phyloP scores from a whole-genome alignment of 768 basidiomycete genomes.

The Lentinula raphanica region DNA sequence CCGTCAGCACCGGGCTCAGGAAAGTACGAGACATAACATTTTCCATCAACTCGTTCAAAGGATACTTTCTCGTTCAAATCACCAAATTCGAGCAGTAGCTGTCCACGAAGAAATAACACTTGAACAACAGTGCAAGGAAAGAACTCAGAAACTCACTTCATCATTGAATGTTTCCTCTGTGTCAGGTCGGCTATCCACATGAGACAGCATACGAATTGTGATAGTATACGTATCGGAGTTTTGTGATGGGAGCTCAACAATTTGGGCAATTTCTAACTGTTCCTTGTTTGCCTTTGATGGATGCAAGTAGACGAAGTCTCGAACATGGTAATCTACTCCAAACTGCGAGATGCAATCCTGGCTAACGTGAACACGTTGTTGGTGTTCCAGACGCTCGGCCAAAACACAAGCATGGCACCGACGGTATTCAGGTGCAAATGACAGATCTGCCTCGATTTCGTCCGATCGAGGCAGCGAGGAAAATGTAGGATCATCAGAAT shows the following conservation, averaged over 20 bases:
- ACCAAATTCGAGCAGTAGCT: neutral
- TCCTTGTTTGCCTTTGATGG: constrained; percentile 19
- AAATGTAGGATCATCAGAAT: constrained; percentile 37
- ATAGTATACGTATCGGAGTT: constrained; percentile 1
- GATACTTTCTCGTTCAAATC: constrained; percentile 11
- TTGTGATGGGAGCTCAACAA: constrained; percentile 29
- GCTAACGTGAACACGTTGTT: constrained; percentile 20
- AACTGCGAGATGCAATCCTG: constrained; percentile 31
- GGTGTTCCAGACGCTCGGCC: constrained; percentile 20
- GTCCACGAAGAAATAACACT: neutral
- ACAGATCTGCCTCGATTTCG: constrained; percentile 22
- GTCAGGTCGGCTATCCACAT: neutral
- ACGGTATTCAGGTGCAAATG: constrained; percentile 22
- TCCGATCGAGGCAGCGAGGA: constrained; percentile 35
- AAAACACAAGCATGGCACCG: constrained; percentile 51
- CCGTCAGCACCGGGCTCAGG: constrained; percentile 12
- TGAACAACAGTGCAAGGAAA: too few species aligned
- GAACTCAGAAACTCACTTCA: neutral
- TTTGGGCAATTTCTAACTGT: constrained; percentile 52
- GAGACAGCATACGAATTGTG: neutral
- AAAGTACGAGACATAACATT: constrained; percentile 43
- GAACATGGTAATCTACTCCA: constrained; percentile 45
- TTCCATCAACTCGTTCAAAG: constrained; percentile 44
- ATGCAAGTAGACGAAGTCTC: constrained; percentile 60
- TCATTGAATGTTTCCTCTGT: constrained; percentile 7